These are phyloP conservation scores for Cryptococcus jaspeensis DNA, from an alignment of 1,284 basidiomycete species.

Conservation along the genomic window DNA sequence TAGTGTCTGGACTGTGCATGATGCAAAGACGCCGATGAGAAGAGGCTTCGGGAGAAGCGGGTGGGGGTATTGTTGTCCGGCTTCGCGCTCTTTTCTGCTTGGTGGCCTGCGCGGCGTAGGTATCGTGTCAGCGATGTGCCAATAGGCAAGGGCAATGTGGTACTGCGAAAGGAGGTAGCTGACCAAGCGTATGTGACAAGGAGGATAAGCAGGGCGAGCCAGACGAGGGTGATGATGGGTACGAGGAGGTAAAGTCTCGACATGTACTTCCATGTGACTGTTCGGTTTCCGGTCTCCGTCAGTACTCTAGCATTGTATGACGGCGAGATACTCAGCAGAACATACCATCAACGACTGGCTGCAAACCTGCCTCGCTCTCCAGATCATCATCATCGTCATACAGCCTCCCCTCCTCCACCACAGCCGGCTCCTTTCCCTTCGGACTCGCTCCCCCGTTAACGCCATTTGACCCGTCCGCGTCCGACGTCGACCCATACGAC, in stretches of 20 bases:
- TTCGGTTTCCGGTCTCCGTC: background rate
- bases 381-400: constrained; percentile 9
- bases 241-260: constrained; percentile 44
- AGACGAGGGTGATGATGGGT: constrained; percentile 39
- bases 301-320: background rate
- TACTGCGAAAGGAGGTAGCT: constrained; percentile 14
- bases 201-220: constrained; percentile 35
- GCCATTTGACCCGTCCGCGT: background rate
- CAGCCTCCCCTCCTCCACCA: constrained; percentile 1
- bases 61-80: constrained; percentile 48
- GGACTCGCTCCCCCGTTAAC: background rate
- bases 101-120: constrained; percentile 42
- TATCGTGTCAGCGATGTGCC: background rate
- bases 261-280: constrained; percentile 47
- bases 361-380: constrained; percentile 14
- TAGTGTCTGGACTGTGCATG: constrained; percentile 44
- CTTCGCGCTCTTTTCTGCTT: constrained; percentile 33
- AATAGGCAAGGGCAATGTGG: background rate
- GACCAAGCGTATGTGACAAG: constrained; percentile 49
- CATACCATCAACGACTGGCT: constrained; percentile 15
- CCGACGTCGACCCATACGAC: constrained; percentile 6
- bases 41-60: constrained; percentile 45
- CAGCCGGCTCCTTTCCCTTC: constrained; percentile 11
- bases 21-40: constrained; percentile 45
- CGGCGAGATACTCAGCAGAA: too few relatives aligned